A percentile compares a stretch with the other conserved stretches of the same genome.
Evolutionary conservation across 2,329 filamentous ascomycete genomes (phyloP).

Genomic region (Pseudomassariella vexata): DNA sequence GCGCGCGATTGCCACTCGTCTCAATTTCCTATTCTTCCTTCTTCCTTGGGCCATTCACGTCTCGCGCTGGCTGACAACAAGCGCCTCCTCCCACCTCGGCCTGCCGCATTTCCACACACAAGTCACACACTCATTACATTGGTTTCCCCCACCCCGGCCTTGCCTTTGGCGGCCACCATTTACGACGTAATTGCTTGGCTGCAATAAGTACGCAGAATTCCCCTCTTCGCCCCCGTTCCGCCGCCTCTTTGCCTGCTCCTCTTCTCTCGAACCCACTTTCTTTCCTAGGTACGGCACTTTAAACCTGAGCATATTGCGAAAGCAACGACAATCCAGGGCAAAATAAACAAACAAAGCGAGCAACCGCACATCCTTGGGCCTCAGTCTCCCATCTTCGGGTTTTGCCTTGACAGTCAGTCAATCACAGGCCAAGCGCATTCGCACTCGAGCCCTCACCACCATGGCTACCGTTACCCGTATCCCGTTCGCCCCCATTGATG

Average conservation of each 20-base stretch:
- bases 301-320: slow-evolving; percentile 3
- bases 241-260: slow-evolving; percentile 23
- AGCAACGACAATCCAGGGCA: background rate
- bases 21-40: slow-evolving; percentile 9
- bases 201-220: slow-evolving; percentile 27
- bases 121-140: slow-evolving; percentile 2
- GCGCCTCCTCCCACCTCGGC: slow-evolving; percentile 18
- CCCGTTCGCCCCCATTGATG: slow-evolving; percentile 70
- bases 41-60: slow-evolving; percentile 3
- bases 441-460: slow-evolving; percentile 14
- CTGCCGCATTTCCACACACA: slow-evolving; percentile 15
- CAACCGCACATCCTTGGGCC: no score
- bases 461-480: slow-evolving; percentile 59
- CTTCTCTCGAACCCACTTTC: no score
- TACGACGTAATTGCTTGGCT: slow-evolving; percentile 5
- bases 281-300: no score
- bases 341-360: slow-evolving; percentile 3
- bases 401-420: background rate
- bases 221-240: slow-evolving; percentile 20
- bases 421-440: background rate
- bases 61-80: slow-evolving; percentile 14
- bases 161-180: slow-evolving; percentile 20
- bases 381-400: background rate
- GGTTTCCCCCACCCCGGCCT: slow-evolving; percentile 14
- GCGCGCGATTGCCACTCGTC: slow-evolving; percentile 14